Evolutionary conservation across 495 filamentous ascomycete species (phyloP).

Genomic region (Tuber melanosporum): DNA sequence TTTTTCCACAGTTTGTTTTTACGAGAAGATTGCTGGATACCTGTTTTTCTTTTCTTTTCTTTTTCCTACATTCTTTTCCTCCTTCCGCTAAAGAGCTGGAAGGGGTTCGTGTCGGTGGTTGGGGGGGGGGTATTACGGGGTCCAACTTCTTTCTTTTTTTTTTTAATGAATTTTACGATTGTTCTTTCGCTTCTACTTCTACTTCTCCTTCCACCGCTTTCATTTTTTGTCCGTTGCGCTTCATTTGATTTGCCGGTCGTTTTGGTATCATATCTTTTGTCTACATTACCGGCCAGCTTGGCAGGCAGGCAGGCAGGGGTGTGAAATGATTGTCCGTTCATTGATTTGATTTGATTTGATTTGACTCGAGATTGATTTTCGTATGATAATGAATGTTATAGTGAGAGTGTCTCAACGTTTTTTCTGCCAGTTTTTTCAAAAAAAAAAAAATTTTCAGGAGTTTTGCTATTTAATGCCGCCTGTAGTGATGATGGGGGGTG

Average conservation of each 20-base stretch:
- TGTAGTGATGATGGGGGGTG: neutral
- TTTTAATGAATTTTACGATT: constrained; percentile 37
- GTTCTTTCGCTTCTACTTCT: constrained; percentile 23
- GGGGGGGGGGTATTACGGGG: neutral
- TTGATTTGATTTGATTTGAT: constrained; percentile 22
- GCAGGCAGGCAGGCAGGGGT: constrained; percentile 3
- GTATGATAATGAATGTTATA: neutral
- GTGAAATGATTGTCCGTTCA: constrained; percentile 20
- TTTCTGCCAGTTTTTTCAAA: neutral
- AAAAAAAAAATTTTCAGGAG: neutral
- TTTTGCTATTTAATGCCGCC: neutral
- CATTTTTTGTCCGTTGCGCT: constrained; percentile 13
- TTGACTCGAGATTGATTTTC: neutral
- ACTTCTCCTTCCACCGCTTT: constrained; percentile 5
- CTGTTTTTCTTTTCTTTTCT: neutral
- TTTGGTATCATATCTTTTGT: neutral
- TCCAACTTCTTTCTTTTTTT: constrained; percentile 4
- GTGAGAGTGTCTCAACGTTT: neutral
- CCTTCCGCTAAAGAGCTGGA: neutral
- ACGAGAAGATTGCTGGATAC: constrained; percentile 36
- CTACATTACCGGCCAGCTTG: neutral
- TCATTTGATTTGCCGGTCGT: constrained; percentile 5
- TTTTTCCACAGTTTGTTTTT: constrained; percentile 27
- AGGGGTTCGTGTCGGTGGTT: neutral
- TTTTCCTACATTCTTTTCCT: neutral